Evolutionary conservation across 176 grass and related monocot species (phyloP), one percentile per base, ranked within the genome.

Genomic region (Bolboschoenus planiculmis): DNA sequence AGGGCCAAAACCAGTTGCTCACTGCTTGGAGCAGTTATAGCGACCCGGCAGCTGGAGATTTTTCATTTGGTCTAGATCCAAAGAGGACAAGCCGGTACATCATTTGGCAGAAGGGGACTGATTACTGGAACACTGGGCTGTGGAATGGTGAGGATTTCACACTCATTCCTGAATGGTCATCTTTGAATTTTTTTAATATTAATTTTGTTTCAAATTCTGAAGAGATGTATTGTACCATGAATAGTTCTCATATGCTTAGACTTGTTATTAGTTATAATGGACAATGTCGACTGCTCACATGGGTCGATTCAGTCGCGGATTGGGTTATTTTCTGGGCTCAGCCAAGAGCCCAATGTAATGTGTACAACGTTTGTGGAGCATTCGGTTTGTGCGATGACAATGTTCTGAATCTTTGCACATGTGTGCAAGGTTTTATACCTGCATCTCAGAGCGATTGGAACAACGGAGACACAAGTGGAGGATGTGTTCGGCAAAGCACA

Each of bases 391-490:
- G 85, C 39, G 61, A 43, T 27, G 37, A 83, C 65, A 27, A 8
- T 1, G 1, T 6, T 40, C 0, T 29, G 2, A 10, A 20, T 18
- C 33, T 8, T 39, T 87, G 85, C 55, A 50, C 34, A 30, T 87
- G 85, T 78, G 14, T 87, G 51, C 6, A 57, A 14, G 85, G 85
- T 24, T 82, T 82, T 57, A 23, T 30, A 80, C 85, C 85, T n/a
- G 78, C 59, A 47, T 57, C 63, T 1, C 47, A 37, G 30, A 67
- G 58, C 18, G 78, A 87, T 79, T 87, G 85, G 85, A 48, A 18
- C 35, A 56, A 30, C 0, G 79, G 85, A 4, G 78, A 87, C 68
- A 61, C 26, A 43, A 48, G 63, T 30, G 53, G 30, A 4, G 85
- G 85, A 39, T 87, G 85, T 57, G 51, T 76, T 56, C 68, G 51